Evolutionary conservation across 805 yeast species (phyloP).

Genomic region (Debaryomyces prosopidis): DNA sequence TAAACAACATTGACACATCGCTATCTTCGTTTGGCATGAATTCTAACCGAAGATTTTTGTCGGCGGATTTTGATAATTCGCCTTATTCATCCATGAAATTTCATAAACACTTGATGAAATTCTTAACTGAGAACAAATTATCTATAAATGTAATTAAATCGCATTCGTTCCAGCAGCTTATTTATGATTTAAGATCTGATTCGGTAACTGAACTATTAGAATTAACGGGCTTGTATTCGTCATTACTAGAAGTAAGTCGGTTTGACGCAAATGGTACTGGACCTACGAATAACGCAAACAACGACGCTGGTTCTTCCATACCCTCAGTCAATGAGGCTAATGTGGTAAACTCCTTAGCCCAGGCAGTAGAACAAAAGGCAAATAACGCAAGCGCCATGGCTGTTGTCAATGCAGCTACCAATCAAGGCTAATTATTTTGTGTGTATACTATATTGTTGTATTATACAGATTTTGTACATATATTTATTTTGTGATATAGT

Average conservation of each 20-base stretch:
- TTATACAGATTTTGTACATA: background rate
- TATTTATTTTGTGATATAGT: slow-evolving; percentile 2
- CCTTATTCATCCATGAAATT: slow-evolving; percentile 48
- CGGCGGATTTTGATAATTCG: slow-evolving; percentile 37
- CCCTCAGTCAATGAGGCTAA: slow-evolving; percentile 23
- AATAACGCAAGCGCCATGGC: slow-evolving; percentile 3
- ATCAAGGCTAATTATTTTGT: slow-evolving; percentile 1
- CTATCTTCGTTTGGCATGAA: slow-evolving; percentile 8
- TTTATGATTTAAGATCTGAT: slow-evolving; percentile 50
- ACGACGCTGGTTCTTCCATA: slow-evolving; percentile 7
- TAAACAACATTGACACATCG: slow-evolving; percentile 7
- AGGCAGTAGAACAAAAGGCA: slow-evolving; percentile 18
- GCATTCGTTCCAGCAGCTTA: slow-evolving; percentile 50
- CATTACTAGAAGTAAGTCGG: slow-evolving; percentile 45
- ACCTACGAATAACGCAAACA: slow-evolving; percentile 6
- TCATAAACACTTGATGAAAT: slow-evolving; percentile 51
- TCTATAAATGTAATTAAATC: slow-evolving; percentile 50
- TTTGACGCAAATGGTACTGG: slow-evolving; percentile 15
- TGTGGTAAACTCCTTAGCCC: slow-evolving; percentile 23
- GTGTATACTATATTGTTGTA: background rate
- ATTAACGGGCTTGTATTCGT: slow-evolving; percentile 43
- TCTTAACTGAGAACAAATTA: slow-evolving; percentile 53
- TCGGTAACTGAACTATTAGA: slow-evolving; percentile 48
- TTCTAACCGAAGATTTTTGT: slow-evolving; percentile 19
- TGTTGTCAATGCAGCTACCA: slow-evolving; percentile 6